phyloP scores from a whole-genome alignment of 331 rosid species.

The Arachis monticola region DNA sequence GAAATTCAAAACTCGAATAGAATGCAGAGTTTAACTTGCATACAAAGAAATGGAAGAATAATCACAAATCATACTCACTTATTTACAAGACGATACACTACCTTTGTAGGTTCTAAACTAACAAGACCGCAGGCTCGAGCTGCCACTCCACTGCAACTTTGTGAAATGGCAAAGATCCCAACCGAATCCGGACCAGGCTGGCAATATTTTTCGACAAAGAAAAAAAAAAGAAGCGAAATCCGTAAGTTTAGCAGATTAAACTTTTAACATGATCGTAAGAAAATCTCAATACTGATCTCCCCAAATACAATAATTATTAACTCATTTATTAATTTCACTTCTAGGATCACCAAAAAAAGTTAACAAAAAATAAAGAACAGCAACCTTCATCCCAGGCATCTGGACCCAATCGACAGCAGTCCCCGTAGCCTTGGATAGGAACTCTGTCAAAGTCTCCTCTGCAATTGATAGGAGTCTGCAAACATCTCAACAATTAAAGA shows the following conservation, averaged over 20 bases:
- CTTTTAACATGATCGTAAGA: not conserved
- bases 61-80: constrained; percentile 1
- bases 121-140: constrained; percentile 99
- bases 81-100: constrained; percentile 27
- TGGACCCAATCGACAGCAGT: constrained; percentile 99
- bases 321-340: not conserved
- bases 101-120: constrained; percentile 92
- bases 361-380: not conserved
- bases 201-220: constrained; percentile 29
- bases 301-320: not conserved
- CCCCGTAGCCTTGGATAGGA: constrained; percentile 99
- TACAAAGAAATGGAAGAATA: constrained; percentile 19
- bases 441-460: constrained; percentile 98
- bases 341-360: not conserved
- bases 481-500: constrained; percentile 17
- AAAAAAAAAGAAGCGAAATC: not conserved
- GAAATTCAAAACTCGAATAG: constrained; percentile 35
- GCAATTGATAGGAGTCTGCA: constrained; percentile 96
- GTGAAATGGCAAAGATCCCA: constrained; percentile 99
- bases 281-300: not conserved
- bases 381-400: constrained; percentile 99
- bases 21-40: constrained; percentile 12
- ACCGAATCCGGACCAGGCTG: constrained; percentile 99
- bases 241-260: not conserved
- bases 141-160: constrained; percentile 98